Evolutionary conservation across 1,284 basidiomycete species (phyloP).

Genomic region (Pseudozyma tsukubaensis): DNA sequence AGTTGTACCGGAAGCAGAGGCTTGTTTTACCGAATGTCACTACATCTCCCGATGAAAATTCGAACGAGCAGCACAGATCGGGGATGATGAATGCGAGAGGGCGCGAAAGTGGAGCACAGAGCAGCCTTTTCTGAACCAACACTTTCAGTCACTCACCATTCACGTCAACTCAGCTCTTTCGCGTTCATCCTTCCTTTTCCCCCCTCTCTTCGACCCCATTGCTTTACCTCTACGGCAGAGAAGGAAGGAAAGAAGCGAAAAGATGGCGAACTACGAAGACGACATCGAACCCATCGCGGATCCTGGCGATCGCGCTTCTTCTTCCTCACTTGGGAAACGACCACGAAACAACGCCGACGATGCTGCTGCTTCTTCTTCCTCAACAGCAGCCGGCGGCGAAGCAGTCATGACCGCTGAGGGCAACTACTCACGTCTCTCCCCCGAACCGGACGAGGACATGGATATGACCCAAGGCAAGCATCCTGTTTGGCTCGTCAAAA

Average conservation of each 20-base stretch:
- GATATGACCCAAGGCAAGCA: slow-evolving; percentile 52
- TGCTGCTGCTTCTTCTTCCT: neutral
- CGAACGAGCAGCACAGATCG: no score
- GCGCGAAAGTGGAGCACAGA: slow-evolving; percentile 10
- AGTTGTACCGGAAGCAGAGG: no score
- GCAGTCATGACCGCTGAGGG: no score
- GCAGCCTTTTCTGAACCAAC: neutral
- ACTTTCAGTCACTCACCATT: neutral
- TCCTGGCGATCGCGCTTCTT: slow-evolving; percentile 23
- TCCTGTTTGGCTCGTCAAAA: slow-evolving; percentile 68
- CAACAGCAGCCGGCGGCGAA: neutral
- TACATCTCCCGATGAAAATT: no score
- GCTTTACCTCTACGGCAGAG: neutral
- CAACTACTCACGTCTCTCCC: slow-evolving; percentile 38
- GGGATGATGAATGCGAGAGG: neutral
- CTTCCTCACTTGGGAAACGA: slow-evolving; percentile 34
- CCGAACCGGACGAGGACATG: slow-evolving; percentile 67
- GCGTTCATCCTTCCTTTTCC: neutral
- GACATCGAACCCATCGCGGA: slow-evolving; percentile 52
- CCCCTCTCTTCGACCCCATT: neutral
- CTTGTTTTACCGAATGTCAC: no score
- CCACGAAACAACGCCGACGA: slow-evolving; percentile 12
- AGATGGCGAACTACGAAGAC: slow-evolving; percentile 57
- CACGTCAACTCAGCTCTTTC: neutral
- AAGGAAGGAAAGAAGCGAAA: slow-evolving; percentile 9